phyloP scores from a whole-genome alignment of 2,329 filamentous ascomycete species.

The Cladophialophora bantiana region DNA sequence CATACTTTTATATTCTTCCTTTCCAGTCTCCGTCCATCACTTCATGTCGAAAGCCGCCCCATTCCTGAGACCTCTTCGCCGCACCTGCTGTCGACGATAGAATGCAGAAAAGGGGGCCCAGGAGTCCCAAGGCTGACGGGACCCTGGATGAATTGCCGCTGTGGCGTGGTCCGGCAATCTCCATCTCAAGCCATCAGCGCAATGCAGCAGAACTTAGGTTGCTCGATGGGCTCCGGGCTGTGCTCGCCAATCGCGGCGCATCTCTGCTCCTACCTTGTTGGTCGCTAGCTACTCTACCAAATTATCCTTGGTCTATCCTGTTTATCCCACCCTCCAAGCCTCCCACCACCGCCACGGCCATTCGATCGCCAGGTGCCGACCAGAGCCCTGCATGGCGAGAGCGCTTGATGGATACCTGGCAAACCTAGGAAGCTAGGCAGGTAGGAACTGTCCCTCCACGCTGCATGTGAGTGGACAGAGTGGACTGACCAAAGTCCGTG shows the following conservation, averaged over 20 bases:
- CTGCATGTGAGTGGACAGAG: slow-evolving; percentile 8
- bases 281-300: background rate
- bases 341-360: background rate
- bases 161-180: slow-evolving; percentile 33
- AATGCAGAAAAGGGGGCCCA: background rate
- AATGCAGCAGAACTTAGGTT: background rate
- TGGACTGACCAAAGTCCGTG: slow-evolving; percentile 8
- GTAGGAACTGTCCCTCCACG: background rate
- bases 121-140: background rate
- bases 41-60: slow-evolving; percentile 9
- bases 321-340: background rate
- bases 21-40: background rate
- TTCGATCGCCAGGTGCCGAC: background rate
- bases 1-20: slow-evolving; percentile 4
- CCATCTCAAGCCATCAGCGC: background rate
- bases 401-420: background rate
- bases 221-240: background rate
- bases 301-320: background rate
- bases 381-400: slow-evolving; percentile 9
- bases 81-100: background rate
- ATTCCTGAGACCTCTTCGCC: slow-evolving; percentile 14
- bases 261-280: background rate
- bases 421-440: background rate
- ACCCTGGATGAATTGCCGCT: slow-evolving; percentile 7
- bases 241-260: slow-evolving; percentile 22